Conservation (phyloP, 805 yeast species). For the Zygoascus bituminiphila region DNA sequence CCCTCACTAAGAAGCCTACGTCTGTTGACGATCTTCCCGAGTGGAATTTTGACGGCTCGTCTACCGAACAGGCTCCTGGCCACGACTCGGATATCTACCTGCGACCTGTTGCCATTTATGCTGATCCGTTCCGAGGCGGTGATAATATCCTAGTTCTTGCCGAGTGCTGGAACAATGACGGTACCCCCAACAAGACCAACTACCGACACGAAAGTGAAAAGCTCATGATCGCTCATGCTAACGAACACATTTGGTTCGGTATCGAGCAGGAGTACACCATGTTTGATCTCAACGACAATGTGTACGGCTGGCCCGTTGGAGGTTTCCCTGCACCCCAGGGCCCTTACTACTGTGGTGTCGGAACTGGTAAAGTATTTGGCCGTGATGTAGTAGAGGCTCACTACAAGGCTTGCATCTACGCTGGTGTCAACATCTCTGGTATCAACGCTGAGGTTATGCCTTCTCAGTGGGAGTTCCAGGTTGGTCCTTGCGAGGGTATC, state of each 20-base stretch:
- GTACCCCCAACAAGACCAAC: conserved; percentile 97
- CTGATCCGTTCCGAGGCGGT: conserved; percentile 97
- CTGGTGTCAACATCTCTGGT: conserved; percentile 89
- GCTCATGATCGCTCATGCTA: conserved; percentile 85
- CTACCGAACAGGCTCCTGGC: conserved; percentile 98
- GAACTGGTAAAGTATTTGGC: conserved; percentile 96
- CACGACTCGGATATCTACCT: conserved; percentile 90
- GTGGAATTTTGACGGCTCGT: conserved; percentile 99
- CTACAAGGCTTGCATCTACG: conserved; percentile 93
- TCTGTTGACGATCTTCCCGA: conserved; percentile 86
- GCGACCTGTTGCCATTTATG: conserved; percentile 91
- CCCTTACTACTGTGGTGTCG: conserved; percentile 99
- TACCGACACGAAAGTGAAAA: conserved; percentile 96
- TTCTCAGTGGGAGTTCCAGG: conserved; percentile 99
- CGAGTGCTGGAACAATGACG: conserved; percentile 97
- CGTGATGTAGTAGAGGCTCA: conserved; percentile 98
- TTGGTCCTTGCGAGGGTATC: conserved; percentile 95
- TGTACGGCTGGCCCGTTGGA: conserved; percentile 99
- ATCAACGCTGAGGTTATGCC: conserved; percentile 99
- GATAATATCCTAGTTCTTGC: conserved; percentile 92
- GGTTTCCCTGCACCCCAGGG: conserved; percentile 99
- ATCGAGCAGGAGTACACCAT: conserved; percentile 97
- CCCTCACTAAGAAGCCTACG: conserved; percentile 59
- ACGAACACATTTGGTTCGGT: conserved; percentile 91
- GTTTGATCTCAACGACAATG: conserved; percentile 81